Evolutionary conservation across 169 alveolate species (phyloP).

Genomic region (Cryptosporidium tyzzeri): DNA sequence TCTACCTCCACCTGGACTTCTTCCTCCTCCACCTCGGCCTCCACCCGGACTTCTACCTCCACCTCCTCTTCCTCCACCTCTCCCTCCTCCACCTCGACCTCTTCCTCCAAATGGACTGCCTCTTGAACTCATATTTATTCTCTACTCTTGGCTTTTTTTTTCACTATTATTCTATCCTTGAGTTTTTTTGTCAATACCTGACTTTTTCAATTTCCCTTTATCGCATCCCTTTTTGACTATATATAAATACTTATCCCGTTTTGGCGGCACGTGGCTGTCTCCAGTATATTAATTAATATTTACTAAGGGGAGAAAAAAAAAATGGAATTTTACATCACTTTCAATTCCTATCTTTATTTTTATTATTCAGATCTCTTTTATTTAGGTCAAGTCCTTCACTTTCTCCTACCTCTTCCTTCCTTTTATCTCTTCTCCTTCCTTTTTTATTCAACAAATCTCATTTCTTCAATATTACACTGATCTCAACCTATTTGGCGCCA

Average conservation of each 20-base stretch:
- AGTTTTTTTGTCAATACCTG: conserved; percentile 61
- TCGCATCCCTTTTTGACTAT: conserved; percentile 15
- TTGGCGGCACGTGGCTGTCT: conserved; percentile 75
- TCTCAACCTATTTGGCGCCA: conserved; percentile 11
- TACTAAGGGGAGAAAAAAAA: neutral
- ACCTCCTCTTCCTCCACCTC: conserved; percentile 78
- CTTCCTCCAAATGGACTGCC: conserved; percentile 79
- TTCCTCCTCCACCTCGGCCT: conserved; percentile 84
- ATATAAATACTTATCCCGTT: conserved; percentile 12
- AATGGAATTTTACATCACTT: neutral
- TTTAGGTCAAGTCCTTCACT: neutral
- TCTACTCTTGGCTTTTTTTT: neutral
- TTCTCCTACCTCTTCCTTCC: neutral
- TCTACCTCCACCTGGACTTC: conserved; percentile 81
- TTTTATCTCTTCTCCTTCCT: neutral
- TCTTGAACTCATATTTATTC: conserved; percentile 66
- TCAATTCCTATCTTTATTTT: neutral
- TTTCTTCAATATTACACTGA: neutral
- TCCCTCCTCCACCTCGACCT: conserved; percentile 83
- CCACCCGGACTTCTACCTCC: conserved; percentile 85
- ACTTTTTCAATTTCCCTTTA: conserved; percentile 30
- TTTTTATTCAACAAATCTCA: neutral
- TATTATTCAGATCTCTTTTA: neutral
- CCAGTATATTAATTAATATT: neutral
- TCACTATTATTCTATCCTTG: neutral